phyloP scores from a whole-genome alignment of 495 filamentous ascomycete genomes.

The Penicillium soppii region DNA sequence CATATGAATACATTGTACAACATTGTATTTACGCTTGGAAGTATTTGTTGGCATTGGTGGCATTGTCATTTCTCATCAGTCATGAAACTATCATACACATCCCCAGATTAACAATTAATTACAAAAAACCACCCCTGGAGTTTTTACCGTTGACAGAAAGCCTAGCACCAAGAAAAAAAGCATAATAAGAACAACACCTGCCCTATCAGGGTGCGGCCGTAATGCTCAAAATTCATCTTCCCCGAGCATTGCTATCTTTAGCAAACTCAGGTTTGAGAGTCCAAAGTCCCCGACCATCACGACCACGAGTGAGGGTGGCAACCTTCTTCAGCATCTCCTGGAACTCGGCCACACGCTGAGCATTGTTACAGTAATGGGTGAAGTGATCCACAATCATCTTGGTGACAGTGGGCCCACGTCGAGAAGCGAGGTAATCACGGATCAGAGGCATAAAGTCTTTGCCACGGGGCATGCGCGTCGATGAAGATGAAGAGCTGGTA shows the following conservation, averaged over 20 bases:
- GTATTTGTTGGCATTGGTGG: neutral
- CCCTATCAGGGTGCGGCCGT: too few species aligned
- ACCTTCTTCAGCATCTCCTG: conserved; percentile 60
- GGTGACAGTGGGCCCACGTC: conserved; percentile 69
- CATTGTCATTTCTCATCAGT: conserved; percentile 5
- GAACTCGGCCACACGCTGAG: conserved; percentile 58
- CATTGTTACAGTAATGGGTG: conserved; percentile 56
- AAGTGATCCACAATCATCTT: conserved; percentile 83
- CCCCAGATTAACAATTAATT: neutral
- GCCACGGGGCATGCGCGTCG: conserved; percentile 29
- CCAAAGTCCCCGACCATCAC: conserved; percentile 59
- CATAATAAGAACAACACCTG: too few species aligned
- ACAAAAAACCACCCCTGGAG: too few species aligned
- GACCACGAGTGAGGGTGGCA: conserved; percentile 52
- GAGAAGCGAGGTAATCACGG: conserved; percentile 65
- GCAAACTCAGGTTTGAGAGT: conserved; percentile 60
- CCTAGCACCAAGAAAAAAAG: too few species aligned
- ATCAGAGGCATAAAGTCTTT: conserved; percentile 72
- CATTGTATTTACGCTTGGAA: neutral
- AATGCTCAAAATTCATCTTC: too few species aligned
- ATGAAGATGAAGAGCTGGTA: conserved; percentile 22
- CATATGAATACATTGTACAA: neutral
- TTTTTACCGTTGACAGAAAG: too few species aligned
- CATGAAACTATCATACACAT: conserved; percentile 7
- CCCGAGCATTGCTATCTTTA: neutral